A percentile compares a stretch with the other conserved stretches of the same genome.
Conservation (phyloP, 352 stramenopile genomes). For the Globisporangium abappressorium region DNA sequence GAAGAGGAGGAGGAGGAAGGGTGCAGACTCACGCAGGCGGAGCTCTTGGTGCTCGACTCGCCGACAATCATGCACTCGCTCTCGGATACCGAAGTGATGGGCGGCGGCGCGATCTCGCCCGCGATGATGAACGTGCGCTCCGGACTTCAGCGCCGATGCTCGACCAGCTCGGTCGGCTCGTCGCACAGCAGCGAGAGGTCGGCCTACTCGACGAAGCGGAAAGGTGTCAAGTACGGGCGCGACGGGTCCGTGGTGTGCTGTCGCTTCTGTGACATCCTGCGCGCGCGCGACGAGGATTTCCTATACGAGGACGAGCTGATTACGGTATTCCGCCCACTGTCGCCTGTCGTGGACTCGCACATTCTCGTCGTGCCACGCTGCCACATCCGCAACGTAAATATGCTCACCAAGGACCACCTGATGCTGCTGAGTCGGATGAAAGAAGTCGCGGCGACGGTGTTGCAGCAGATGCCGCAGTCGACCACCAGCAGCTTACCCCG, state of each 20-base stretch:
- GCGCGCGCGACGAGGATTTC: conserved; percentile 57
- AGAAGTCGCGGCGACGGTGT: conserved; percentile 51
- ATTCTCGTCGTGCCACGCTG: conserved; percentile 79
- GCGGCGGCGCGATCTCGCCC: conserved; percentile 19
- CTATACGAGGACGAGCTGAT: conserved; percentile 80
- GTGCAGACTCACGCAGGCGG: conserved; percentile 9
- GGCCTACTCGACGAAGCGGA: conserved; percentile 49
- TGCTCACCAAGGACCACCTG: conserved; percentile 56
- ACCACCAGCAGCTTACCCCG: not conserved
- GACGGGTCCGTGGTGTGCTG: conserved; percentile 68
- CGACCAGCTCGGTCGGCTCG: conserved; percentile 18
- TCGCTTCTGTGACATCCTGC: conserved; percentile 84
- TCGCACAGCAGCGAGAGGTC: conserved; percentile 23
- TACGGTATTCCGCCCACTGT: conserved; percentile 72
- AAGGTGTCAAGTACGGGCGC: conserved; percentile 69
- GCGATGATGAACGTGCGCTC: not conserved
- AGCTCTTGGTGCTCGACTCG: conserved; percentile 10
- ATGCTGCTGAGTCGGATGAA: conserved; percentile 69
- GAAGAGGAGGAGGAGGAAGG: conserved; percentile 8
- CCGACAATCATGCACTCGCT: conserved; percentile 31
- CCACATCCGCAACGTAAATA: conserved; percentile 86
- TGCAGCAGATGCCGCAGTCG: conserved; percentile 20
- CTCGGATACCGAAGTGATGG: conserved; percentile 44
- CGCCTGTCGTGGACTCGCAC: conserved; percentile 66
- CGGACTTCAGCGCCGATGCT: conserved; percentile 14